phyloP scores from a whole-genome alignment of 2,329 filamentous ascomycete species.

The Bipolaris sorokiniana region DNA sequence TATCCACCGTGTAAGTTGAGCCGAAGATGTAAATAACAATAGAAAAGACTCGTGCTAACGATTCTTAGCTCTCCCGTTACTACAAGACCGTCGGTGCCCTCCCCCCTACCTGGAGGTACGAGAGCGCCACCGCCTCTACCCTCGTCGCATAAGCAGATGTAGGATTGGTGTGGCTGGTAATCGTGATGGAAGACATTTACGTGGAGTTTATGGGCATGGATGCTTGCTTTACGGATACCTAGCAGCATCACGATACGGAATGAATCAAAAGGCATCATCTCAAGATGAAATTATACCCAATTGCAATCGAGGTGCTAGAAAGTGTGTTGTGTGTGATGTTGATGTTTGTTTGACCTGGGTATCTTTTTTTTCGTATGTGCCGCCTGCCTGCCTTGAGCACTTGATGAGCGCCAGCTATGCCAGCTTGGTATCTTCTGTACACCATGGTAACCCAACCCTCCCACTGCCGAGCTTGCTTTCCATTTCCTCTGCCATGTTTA shows the following conservation, averaged over 20 bases:
- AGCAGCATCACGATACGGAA: constrained; percentile 46
- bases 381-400: constrained; percentile 7
- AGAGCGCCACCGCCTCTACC: constrained; percentile 82
- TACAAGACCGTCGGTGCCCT: constrained; percentile 93
- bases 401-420: neutral
- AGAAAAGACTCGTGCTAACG: neutral
- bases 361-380: constrained; percentile 21
- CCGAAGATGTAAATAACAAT: neutral
- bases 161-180: constrained; percentile 28
- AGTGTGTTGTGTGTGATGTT: constrained; percentile 1
- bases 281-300: constrained; percentile 32
- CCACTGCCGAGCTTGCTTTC: neutral
- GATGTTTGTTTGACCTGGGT: constrained; percentile 26
- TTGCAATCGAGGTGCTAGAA: constrained; percentile 19
- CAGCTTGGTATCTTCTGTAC: neutral
- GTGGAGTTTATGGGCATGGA: constrained; percentile 46
- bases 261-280: constrained; percentile 47
- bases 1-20: constrained; percentile 76
- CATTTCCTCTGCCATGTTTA: neutral
- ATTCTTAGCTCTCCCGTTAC: constrained; percentile 80
- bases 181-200: constrained; percentile 38
- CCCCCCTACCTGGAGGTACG: constrained; percentile 97
- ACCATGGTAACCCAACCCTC: neutral
- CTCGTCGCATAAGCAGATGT: constrained; percentile 51
- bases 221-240: constrained; percentile 46